Base-by-base conservation (phyloP, 1,139 yeast species). In the Scheffersomyces illinoinensis region DNA sequence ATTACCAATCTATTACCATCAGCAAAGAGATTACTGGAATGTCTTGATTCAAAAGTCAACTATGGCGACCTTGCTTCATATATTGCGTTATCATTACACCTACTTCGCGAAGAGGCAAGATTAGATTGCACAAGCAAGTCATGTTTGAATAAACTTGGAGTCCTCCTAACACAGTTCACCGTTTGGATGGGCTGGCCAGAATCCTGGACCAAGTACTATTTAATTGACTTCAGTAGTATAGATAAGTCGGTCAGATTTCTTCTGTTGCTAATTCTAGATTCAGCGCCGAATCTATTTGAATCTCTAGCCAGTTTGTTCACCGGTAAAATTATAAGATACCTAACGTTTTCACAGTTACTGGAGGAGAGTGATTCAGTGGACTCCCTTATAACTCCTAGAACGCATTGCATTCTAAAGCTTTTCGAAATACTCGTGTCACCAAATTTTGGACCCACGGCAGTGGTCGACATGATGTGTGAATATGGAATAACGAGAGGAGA, bases 131-230 rank as follows among this genome's bases (percentile, higher is more conserved):
- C 87, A 48, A 77, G 81, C 12, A 62, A 69, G 2, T 61, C 66
- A 0, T 74, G 77, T 21, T 74, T 82, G 19, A 65, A 73, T 4
- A 71, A 73, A 50, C 66, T 93, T 18, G 87, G 89, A 0, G 53
- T 75, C 0, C 68, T 93, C 12, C 71, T 93, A n/a, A 77, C 88
- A 0, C 91, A 88, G 63, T 66, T 90, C 6, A 82, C 89, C 0
- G 63, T 75, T 12, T 85, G 92, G 87, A 85, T 89, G 84, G 88
- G 90, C 1, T 92, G 97, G 97, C 84, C 88, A 3, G 83, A 78
- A 0, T 61, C 69, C 0, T 93, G 98, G 97, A 70, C 74, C 19
- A 69, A 72, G 2, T 88, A 87, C 67, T 91, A 91, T 67, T 76
- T 72, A 70, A 64, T 76, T 7, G 76, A 74, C 47, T 50, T 56